Conservation (phyloP, 1,284 basidiomycete genomes). For the Pyrrhoderma noxium region DNA sequence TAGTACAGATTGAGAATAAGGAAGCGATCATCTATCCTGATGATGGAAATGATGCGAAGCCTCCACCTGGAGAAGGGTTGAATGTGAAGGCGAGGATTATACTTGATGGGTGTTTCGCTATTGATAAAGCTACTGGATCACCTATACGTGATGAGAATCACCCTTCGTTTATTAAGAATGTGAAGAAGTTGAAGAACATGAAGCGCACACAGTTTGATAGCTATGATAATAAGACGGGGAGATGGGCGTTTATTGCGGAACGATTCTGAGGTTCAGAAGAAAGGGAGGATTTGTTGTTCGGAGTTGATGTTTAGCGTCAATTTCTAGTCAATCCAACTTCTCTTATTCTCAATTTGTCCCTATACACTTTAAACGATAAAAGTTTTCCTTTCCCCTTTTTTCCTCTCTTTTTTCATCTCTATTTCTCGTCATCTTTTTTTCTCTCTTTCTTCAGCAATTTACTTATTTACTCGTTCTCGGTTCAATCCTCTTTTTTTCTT, state of each 20-base stretch:
- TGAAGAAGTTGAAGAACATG: slow-evolving; percentile 81
- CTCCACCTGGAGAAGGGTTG: slow-evolving; percentile 76
- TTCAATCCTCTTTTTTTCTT: background rate
- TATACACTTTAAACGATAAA: no score
- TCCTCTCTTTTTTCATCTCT: background rate
- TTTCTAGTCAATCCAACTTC: no score
- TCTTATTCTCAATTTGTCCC: background rate
- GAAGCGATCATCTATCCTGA: slow-evolving; percentile 94
- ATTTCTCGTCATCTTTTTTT: background rate
- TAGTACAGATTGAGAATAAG: slow-evolving; percentile 86
- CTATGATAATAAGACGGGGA: slow-evolving; percentile 76
- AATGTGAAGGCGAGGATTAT: slow-evolving; percentile 84
- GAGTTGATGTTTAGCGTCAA: background rate
- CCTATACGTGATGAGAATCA: slow-evolving; percentile 81
- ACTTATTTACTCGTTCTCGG: no score
- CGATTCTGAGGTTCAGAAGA: slow-evolving; percentile 63
- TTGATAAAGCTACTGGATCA: slow-evolving; percentile 88
- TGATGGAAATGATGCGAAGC: slow-evolving; percentile 72
- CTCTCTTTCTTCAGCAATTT: background rate
- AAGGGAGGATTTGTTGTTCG: background rate
- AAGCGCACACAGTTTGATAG: slow-evolving; percentile 80
- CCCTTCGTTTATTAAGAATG: slow-evolving; percentile 66
- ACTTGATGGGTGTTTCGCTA: slow-evolving; percentile 80
- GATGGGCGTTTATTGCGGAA: slow-evolving; percentile 92
- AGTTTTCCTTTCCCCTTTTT: no score